These are phyloP conservation scores for Flaveria robusta DNA, from an alignment of 129 eudicot species.

Conservation along the genomic window DNA sequence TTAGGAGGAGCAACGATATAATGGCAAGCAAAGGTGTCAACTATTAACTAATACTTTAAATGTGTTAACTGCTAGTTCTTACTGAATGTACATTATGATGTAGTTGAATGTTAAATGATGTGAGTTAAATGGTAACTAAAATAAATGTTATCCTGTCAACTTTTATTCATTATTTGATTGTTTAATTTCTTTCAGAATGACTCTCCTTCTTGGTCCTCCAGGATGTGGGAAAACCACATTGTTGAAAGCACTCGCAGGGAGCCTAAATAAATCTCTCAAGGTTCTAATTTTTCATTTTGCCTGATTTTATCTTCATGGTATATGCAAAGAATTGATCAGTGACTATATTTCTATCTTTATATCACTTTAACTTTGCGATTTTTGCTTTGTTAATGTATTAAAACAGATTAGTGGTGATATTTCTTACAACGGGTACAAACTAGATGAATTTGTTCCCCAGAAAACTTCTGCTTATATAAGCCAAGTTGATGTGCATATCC, in stretches of 20 bases:
- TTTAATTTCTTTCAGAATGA: slow-evolving; percentile 45
- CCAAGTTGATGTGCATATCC: slow-evolving; percentile 66
- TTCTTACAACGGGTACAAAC: slow-evolving; percentile 64
- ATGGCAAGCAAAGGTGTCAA: too few species aligned
- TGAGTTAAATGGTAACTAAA: neutral
- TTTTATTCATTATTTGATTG: neutral
- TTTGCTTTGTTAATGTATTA: neutral
- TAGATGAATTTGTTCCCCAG: slow-evolving; percentile 60
- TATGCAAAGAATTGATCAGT: neutral
- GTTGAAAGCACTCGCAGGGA: slow-evolving; percentile 54
- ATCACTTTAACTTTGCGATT: too few species aligned
- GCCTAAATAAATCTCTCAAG: slow-evolving; percentile 47
- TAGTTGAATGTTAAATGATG: neutral
- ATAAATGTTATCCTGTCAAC: neutral
- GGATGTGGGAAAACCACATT: slow-evolving; percentile 63
- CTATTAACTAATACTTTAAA: too few species aligned
- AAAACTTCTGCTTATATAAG: slow-evolving; percentile 67
- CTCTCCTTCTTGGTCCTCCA: slow-evolving; percentile 81
- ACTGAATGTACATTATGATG: neutral
- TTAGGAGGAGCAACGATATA: too few species aligned
- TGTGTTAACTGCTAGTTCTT: neutral
- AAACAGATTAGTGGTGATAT: slow-evolving; percentile 42
- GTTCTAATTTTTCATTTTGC: slow-evolving; percentile 26
- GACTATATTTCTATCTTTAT: too few species aligned
- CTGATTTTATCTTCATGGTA: slow-evolving; percentile 2